Evolutionary conservation across 495 filamentous ascomycete species (phyloP).

Genomic region (Platismatia glauca): DNA sequence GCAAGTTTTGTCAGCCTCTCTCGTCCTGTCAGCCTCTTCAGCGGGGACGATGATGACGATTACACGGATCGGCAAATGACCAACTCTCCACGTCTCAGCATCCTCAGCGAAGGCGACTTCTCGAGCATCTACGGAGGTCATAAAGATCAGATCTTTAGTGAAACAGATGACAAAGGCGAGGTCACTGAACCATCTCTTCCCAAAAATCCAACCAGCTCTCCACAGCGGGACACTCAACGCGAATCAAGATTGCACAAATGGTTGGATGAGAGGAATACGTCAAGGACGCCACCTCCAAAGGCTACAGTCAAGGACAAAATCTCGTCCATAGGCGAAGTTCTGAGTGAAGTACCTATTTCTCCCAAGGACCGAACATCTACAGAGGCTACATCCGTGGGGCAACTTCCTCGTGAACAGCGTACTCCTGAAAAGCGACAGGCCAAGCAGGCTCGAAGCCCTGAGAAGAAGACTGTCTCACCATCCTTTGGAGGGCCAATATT

Average conservation of each 20-base stretch:
- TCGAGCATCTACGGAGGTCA: conserved; percentile 49
- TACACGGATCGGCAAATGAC: conserved; percentile 28
- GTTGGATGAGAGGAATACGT: conserved; percentile 15
- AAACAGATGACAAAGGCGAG: not conserved
- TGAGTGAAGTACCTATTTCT: conserved; percentile 8
- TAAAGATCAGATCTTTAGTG: conserved; percentile 9
- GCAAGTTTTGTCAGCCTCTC: conserved; percentile 27
- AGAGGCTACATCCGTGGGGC: not conserved
- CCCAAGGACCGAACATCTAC: not conserved
- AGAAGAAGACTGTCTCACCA: conserved; percentile 9
- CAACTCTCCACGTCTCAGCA: conserved; percentile 58
- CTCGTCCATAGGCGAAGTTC: conserved; percentile 19
- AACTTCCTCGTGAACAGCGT: not conserved
- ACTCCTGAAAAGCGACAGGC: conserved; percentile 11
- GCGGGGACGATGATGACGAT: conserved; percentile 33
- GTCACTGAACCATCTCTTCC: not conserved
- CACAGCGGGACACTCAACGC: conserved; percentile 9
- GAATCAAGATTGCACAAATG: conserved; percentile 18
- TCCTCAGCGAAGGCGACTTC: conserved; percentile 74
- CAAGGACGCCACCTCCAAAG: conserved; percentile 11
- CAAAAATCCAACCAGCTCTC: not conserved
- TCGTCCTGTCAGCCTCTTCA: conserved; percentile 21
- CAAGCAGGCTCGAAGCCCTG: conserved; percentile 11
- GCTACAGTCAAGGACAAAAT: conserved; percentile 4
- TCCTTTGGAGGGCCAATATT: conserved; percentile 18